Evolutionary conservation across 1,284 basidiomycete species (phyloP).

Genomic region (Ganoderma sp.): DNA sequence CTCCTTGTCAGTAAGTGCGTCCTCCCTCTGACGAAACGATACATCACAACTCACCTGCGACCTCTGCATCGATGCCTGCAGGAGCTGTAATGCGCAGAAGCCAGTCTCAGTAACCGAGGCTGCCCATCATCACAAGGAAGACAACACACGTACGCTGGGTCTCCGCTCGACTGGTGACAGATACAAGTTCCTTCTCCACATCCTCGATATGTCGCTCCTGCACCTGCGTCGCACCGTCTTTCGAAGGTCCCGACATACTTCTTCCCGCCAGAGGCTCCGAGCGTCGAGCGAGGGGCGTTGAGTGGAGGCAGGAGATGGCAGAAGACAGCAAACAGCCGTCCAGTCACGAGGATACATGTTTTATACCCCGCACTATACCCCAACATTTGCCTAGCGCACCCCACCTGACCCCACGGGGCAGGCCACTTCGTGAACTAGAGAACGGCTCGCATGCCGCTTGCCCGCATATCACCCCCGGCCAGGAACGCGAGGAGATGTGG

Average conservation of each 20-base stretch:
- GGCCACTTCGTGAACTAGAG: background rate
- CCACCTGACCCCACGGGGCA: conserved; percentile 17
- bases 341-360: background rate
- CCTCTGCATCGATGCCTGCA: conserved; percentile 55
- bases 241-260: conserved; percentile 23
- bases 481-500: conserved; percentile 10
- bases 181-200: conserved; percentile 41
- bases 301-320: background rate
- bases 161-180: conserved; percentile 27
- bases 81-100: conserved; percentile 22
- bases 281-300: background rate
- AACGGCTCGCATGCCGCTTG: background rate
- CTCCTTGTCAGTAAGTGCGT: background rate
- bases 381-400: conserved; percentile 5
- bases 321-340: background rate
- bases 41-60: conserved; percentile 35
- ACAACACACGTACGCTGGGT: conserved; percentile 23
- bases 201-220: conserved; percentile 37
- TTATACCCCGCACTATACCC: conserved; percentile 13
- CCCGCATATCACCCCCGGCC: conserved; percentile 1
- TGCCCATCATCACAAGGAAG: background rate
- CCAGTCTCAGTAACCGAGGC: background rate
- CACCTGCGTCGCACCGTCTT: conserved; percentile 24
- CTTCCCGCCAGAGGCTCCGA: background rate
- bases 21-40: background rate